phyloP scores from a whole-genome alignment of 805 yeast species.

The Candida sphagnicola region DNA sequence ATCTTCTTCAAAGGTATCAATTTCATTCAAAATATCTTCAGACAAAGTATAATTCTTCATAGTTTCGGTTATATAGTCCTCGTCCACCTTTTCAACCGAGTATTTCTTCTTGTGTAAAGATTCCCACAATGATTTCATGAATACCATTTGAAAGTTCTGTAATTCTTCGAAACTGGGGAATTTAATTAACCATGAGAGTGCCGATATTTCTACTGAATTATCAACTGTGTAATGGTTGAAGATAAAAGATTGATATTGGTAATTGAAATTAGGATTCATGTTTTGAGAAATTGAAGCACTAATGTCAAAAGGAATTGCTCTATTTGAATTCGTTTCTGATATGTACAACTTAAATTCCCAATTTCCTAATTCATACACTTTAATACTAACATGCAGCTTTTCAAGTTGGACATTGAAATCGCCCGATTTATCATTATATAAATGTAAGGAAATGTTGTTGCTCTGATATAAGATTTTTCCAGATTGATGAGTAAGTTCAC shows the following conservation, averaged over 20 bases:
- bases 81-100: conserved; percentile 46
- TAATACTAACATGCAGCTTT: conserved; percentile 21
- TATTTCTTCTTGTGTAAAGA: conserved; percentile 44
- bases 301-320: conserved; percentile 6
- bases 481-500: conserved; percentile 7
- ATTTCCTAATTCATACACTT: conserved; percentile 41
- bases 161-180: conserved; percentile 43
- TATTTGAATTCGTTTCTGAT: conserved; percentile 9
- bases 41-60: conserved; percentile 35
- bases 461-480: conserved; percentile 16
- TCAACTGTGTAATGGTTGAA: conserved; percentile 48
- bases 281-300: conserved; percentile 28
- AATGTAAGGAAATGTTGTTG: conserved; percentile 41
- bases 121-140: conserved; percentile 61
- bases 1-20: conserved; percentile 18
- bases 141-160: conserved; percentile 47
- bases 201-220: conserved; percentile 21
- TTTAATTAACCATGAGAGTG: conserved; percentile 61
- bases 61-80: conserved; percentile 55
- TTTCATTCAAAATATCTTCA: conserved; percentile 23
- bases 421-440: conserved; percentile 52
- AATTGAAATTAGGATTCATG: conserved; percentile 66
- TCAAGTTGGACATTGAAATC: conserved; percentile 43
- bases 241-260: conserved; percentile 52
- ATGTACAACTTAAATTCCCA: conserved; percentile 56